Evolutionary conservation across 2,329 filamentous ascomycete genomes (phyloP).

Genomic region (Orbilia oligospora): DNA sequence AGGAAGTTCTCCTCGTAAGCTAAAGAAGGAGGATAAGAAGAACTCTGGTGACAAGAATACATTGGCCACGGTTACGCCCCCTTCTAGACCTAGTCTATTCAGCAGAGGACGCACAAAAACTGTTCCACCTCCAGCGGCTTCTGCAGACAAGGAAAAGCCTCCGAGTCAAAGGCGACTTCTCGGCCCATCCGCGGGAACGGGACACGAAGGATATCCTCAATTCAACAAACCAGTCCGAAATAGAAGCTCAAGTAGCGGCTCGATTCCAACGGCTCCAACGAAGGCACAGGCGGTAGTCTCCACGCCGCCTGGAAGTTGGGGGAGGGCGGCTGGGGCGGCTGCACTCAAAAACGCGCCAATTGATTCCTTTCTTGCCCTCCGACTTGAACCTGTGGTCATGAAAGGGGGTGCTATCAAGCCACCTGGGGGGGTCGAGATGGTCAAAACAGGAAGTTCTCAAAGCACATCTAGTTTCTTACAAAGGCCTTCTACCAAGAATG

Average conservation of each 20-base stretch:
- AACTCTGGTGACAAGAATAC: constrained; percentile 19
- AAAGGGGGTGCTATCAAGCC: constrained; percentile 68
- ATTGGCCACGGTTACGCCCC: constrained; percentile 12
- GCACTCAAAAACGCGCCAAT: constrained; percentile 68
- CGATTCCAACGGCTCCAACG: constrained; percentile 45
- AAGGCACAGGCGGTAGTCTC: constrained; percentile 32
- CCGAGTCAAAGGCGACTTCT: constrained; percentile 12
- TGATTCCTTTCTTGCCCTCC: constrained; percentile 70
- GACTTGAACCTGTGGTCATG: constrained; percentile 71
- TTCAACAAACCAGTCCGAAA: constrained; percentile 44
- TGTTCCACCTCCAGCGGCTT: constrained; percentile 26
- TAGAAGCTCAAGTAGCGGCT: constrained; percentile 50
- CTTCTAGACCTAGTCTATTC: constrained; percentile 50
- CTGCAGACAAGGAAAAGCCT: constrained; percentile 48
- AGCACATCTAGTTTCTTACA: constrained; percentile 39
- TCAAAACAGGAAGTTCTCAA: constrained; percentile 67
- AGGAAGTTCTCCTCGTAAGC: constrained; percentile 46
- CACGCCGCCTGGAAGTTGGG: constrained; percentile 56
- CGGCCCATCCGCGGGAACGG: constrained; percentile 92
- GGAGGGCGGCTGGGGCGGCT: constrained; percentile 67
- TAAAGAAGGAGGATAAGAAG: constrained; percentile 56
- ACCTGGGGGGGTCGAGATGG: constrained; percentile 66
- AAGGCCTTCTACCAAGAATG: constrained; percentile 41
- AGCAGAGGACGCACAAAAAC: constrained; percentile 47
- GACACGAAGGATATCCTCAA: constrained; percentile 81